These are phyloP conservation scores for Flagelloscypha sp. DNA, from an alignment of 768 basidiomycete species.

Conservation along the genomic window DNA sequence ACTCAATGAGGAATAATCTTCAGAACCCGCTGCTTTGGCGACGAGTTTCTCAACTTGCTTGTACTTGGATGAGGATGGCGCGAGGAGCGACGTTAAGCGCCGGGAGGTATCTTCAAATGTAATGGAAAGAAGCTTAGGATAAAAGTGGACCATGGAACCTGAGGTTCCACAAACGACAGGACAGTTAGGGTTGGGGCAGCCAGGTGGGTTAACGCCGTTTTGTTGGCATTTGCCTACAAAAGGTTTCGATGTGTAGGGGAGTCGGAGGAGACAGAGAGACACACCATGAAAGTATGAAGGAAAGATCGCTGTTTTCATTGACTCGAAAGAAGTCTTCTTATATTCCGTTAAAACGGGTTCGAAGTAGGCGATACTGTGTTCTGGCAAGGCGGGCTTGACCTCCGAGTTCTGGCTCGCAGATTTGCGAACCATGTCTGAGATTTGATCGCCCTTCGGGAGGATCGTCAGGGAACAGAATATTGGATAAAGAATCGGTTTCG, in stretches of 20 bases:
- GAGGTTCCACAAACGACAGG: conserved; percentile 75
- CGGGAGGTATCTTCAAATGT: conserved; percentile 35
- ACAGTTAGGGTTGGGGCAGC: conserved; percentile 76
- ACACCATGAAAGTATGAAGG: conserved; percentile 64
- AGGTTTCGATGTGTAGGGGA: no score
- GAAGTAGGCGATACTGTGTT: conserved; percentile 25
- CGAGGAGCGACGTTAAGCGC: conserved; percentile 25
- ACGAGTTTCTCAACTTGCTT: conserved; percentile 34
- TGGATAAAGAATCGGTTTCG: conserved; percentile 10
- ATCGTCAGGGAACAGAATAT: conserved; percentile 6
- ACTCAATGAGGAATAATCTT: conserved; percentile 8
- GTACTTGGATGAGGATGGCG: conserved; percentile 33
- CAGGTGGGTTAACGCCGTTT: conserved; percentile 48
- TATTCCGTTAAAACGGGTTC: conserved; percentile 41
- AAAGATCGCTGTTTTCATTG: conserved; percentile 53
- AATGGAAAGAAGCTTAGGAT: conserved; percentile 36
- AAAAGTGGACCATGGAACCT: conserved; percentile 72
- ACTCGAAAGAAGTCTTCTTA: conserved; percentile 31
- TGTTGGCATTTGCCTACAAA: conserved; percentile 68
- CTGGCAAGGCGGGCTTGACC: conserved; percentile 7
- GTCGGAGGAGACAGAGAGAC: no score
- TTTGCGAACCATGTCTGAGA: conserved; percentile 6
- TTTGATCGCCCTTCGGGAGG: conserved; percentile 6
- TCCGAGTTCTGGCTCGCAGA: conserved; percentile 8
- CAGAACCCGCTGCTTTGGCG: conserved; percentile 1